Evolutionary conservation across 345 rosid genomes (phyloP), one percentile per base, ranked within the genome.

Genomic region (Angophora floribunda): DNA sequence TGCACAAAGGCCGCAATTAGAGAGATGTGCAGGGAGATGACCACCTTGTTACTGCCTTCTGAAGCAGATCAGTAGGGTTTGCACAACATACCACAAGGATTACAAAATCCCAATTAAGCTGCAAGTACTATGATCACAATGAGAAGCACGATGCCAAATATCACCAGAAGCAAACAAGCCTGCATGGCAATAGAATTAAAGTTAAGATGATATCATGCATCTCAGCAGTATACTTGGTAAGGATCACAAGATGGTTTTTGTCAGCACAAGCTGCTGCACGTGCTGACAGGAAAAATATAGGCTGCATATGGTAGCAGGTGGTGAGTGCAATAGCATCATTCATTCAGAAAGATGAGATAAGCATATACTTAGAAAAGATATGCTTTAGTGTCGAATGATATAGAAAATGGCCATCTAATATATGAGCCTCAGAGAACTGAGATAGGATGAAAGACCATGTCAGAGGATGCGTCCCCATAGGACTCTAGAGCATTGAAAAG

Each of bases 161-260:
- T 97, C 93, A 97, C 97, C 96, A 96, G 89, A 80, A 97, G 95
- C 95, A 97, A 93, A 90, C 99, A 97, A 61, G 95, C 80, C 99
- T 97, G 95, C 92, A 90, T 51, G 28, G 36, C 44, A 86, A 51
- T 16, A 26, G 70, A 26, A 67, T n/a, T 9, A 17, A 51, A 24
- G 88, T 44, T 51, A n/a, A 51, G 82, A 63, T 70, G 51, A 50
- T 75, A 10, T 24, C 24, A 50, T 26, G 87, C 44, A 30, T 85
- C 59, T 36, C 53, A 85, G 14, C 45, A 85, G 63, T 36, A 47
- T n/a, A 41, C 49, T 75, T 75, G 26, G 84, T 22, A 45, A 75
- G 84, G 84, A 75, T 41, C 84, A 75, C 28, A 19, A 12, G 49
- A 41, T 41, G 24, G 82, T 36, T 75, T 41, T 75, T 19, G 82